phyloP scores from a whole-genome alignment of 139 green algal genomes.

The Coelastrella sp. region DNA sequence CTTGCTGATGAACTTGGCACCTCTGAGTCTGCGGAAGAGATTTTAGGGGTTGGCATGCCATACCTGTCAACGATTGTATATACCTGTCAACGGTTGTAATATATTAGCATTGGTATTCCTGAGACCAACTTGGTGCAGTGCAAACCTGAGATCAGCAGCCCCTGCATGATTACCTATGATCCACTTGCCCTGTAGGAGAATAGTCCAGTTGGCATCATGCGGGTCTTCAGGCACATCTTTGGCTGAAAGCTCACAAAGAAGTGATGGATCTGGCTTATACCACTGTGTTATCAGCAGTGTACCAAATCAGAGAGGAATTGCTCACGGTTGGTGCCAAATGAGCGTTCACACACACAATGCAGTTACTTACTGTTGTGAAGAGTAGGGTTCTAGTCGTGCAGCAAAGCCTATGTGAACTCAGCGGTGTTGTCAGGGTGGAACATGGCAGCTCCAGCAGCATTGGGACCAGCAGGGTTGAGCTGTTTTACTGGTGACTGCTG shows the following conservation, averaged over 20 bases:
- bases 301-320: no score
- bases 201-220: background rate
- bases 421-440: no score
- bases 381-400: no score
- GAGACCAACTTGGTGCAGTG: slow-evolving; percentile 46
- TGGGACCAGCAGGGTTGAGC: no score
- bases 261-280: background rate
- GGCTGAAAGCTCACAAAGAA: background rate
- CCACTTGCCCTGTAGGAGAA: background rate
- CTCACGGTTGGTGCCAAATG: no score
- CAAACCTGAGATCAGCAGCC: slow-evolving; percentile 34
- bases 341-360: no score
- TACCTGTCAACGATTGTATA: slow-evolving; percentile 34
- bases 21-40: slow-evolving; percentile 6
- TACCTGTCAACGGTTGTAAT: no score
- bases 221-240: background rate
- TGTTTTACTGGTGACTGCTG: no score
- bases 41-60: slow-evolving; percentile 39
- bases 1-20: slow-evolving; percentile 45
- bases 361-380: no score
- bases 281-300: no score
- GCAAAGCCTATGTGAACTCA: no score
- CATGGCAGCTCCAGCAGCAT: no score
- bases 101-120: slow-evolving; percentile 34
- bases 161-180: slow-evolving; percentile 21